phyloP scores from a whole-genome alignment of 2,329 filamentous ascomycete genomes.

The Claviceps africana region DNA sequence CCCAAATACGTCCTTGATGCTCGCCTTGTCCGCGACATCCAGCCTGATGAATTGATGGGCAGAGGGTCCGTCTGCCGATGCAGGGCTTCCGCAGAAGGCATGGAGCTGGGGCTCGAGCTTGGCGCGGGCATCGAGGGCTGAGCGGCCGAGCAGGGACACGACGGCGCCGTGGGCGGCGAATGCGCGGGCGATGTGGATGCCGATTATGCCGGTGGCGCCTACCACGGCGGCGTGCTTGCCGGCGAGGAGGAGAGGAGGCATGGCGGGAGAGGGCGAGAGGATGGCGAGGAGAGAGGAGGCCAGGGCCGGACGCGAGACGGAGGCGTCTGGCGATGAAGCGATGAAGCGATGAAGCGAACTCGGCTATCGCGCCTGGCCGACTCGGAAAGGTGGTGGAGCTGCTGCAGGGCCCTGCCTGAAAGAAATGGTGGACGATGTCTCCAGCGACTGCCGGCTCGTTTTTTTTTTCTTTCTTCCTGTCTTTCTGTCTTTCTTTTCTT shows the following conservation, averaged over 20 bases:
- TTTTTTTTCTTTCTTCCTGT: background rate
- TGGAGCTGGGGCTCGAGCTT: constrained; percentile 20
- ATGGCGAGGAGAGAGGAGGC: background rate
- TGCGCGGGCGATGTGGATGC: constrained; percentile 49
- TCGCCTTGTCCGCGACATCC: constrained; percentile 16
- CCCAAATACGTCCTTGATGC: constrained; percentile 19
- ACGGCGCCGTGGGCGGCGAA: constrained; percentile 49
- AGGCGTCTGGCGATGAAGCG: background rate
- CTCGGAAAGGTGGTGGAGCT: background rate
- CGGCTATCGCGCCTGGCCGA: background rate
- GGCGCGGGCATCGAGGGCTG: constrained; percentile 30
- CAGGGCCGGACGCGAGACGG: background rate
- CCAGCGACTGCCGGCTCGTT: background rate
- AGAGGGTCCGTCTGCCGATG: constrained; percentile 7
- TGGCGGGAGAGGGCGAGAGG: background rate
- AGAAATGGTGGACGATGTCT: too few relatives aligned
- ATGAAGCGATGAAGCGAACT: background rate
- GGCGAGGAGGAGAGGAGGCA: constrained; percentile 16
- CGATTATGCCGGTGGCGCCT: constrained; percentile 58
- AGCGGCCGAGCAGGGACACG: constrained; percentile 48
- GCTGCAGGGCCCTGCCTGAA: background rate
- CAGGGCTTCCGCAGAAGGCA: constrained; percentile 9
- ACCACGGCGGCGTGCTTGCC: constrained; percentile 48
- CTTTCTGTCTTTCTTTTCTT: background rate
- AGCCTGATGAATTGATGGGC: constrained; percentile 22